Evolutionary conservation across 2,329 filamentous ascomycete species (phyloP), one percentile per base, ranked within the genome.

Genomic region (Gnomoniopsis smithogilvyi): DNA sequence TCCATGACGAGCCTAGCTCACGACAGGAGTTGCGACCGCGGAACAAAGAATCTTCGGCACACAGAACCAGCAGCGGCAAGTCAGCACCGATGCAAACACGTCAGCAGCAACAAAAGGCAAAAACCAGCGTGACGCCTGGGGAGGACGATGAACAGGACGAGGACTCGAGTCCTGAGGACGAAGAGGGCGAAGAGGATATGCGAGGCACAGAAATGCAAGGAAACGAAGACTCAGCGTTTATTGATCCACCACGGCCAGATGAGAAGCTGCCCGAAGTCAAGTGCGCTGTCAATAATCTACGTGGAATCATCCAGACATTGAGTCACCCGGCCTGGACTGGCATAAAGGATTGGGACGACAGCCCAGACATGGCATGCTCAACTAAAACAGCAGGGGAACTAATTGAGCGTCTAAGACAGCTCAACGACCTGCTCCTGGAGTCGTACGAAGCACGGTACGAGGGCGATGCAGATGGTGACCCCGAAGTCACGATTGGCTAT

Each of bases 261-360:
- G 46, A 56, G 12, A 15, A 4, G 22, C 22, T 45, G 14, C 7
- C 36, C 6, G 47, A 48, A 24, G 57, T 59, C 21, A 21, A 50
- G 11, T 19, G 55, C 24, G 7, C 38, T 1, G 33, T 62, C 45
- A 54, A 54, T 19, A 56, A 57, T 38, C 22, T 62, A 36, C 49
- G 49, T 3, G 60, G 56, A 10, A 60, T 62, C 1, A 30, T 59
- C 15, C 54, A 48, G 34, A 60, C 56, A 6, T n/a, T 62, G 49
- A 21, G 17, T 21, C 52, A 56, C 38, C 24, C 30, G 19, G 60
- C 60, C 2, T 62, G 60, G 60, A 56, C 60, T 17, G 22, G 46
- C 30, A 52, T 45, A 38, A 43, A 7, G 24, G 49, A 43, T 19
- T 34, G 54, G 49, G 22, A 54, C 45, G 10, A 36, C 3, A 14